A percentile compares a stretch with the other conserved stretches of the same genome.
Evolutionary conservation across 1,284 basidiomycete species (phyloP).

Genomic region (Marasmius oreades): DNA sequence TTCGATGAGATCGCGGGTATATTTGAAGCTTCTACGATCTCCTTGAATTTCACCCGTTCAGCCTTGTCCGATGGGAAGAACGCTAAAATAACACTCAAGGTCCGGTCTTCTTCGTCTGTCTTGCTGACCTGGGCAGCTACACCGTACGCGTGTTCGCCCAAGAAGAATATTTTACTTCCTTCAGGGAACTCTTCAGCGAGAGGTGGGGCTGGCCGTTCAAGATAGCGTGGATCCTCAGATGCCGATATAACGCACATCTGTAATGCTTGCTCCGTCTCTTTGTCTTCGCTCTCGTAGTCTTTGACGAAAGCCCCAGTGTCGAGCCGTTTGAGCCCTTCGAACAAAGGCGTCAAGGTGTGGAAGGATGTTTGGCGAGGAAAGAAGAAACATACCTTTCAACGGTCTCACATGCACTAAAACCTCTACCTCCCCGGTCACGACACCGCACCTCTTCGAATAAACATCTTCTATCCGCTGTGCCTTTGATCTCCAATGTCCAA

Average conservation of each 20-base stretch:
- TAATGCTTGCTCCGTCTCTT: constrained; percentile 82
- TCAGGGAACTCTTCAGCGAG: constrained; percentile 88
- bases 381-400: constrained; percentile 66
- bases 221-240: constrained; percentile 86
- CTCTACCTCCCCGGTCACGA: constrained; percentile 81
- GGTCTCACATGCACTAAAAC: constrained; percentile 82
- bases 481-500: constrained; percentile 73
- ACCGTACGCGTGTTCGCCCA: constrained; percentile 93
- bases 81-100: constrained; percentile 77
- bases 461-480: constrained; percentile 78
- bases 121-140: constrained; percentile 79
- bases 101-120: constrained; percentile 59
- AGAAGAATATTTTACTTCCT: constrained; percentile 91
- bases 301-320: constrained; percentile 92
- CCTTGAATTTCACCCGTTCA: constrained; percentile 79
- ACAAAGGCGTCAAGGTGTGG: not conserved
- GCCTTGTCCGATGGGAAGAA: constrained; percentile 80
- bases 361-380: constrained; percentile 3
- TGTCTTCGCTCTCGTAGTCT: constrained; percentile 83
- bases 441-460: constrained; percentile 89
- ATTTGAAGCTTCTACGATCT: constrained; percentile 54
- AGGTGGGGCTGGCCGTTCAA: constrained; percentile 81
- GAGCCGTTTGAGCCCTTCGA: constrained; percentile 77
- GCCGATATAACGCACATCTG: constrained; percentile 82
- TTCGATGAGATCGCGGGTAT: constrained; percentile 9